Percentiles rank a stretch among this genome's conserved stretches.
Evolutionary conservation across 169 alveolate species (phyloP).

Genomic region (Eimeria brunetti): DNA sequence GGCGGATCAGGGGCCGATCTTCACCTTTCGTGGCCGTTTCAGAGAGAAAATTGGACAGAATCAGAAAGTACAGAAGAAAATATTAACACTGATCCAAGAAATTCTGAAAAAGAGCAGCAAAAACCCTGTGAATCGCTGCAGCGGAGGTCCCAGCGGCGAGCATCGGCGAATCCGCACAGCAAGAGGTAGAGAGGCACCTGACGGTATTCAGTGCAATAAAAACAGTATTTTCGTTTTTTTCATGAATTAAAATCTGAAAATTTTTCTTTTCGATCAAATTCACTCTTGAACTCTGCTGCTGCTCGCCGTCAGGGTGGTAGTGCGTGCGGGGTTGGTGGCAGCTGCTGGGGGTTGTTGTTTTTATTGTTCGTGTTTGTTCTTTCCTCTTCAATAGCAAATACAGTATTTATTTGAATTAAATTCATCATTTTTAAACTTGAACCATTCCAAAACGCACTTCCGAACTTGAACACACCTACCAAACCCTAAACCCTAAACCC

Average conservation of each 20-base stretch:
- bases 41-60: neutral
- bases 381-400: neutral
- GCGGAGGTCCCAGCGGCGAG: neutral
- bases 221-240: neutral
- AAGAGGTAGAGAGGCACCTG: neutral
- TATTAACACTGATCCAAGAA: neutral
- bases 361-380: neutral
- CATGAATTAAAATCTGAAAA: neutral
- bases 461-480: neutral
- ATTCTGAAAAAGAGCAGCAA: neutral
- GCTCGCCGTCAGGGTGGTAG: neutral
- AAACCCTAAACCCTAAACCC: neutral
- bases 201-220: neutral
- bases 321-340: conserved; percentile 11
- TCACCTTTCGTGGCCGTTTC: neutral
- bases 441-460: no score
- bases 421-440: no score
- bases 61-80: neutral
- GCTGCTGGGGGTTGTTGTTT: neutral
- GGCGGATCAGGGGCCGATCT: neutral
- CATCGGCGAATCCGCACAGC: neutral
- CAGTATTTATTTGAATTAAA: no score
- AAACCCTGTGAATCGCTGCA: neutral
- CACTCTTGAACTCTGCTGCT: neutral
- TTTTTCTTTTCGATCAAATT: neutral